Base-by-base conservation (phyloP, 2,329 filamentous ascomycete species). In the Trichoderma citrinoviride region DNA sequence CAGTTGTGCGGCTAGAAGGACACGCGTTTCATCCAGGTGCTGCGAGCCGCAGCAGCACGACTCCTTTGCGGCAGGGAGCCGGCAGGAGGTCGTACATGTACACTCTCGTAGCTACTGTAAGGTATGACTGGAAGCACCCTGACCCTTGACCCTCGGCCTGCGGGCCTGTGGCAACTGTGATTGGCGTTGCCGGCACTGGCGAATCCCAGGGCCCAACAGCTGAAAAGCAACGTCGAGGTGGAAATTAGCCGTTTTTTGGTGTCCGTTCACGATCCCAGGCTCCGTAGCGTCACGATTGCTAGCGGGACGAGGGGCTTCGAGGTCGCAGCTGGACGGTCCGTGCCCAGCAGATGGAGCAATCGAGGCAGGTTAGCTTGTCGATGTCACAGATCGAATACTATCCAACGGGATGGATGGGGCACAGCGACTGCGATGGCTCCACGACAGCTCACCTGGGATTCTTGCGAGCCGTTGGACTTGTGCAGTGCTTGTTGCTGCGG, bases 371-470 rank as follows among this genome's bases (percentile, higher is more conserved):
- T 62, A 62, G 60, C 37, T 46, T 33, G 33, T 3, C 19, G 49
- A 43, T 54, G 49, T 62, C 40, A 50, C 47, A 54, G 60, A 62
- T 54, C 60, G n/a, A n/a, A n/a, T 54, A 43, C 14, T 15, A 19
- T 43, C 7, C 53, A 46, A 54, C 60, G 58, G 4, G 47, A 33
- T 61, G 40, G 49, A 19, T 17, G 57, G 44, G 44, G 12, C 19
- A 25, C 52, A 21, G 33, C 5, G 33, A 21, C 52, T 41, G 25
- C 19, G 14, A 25, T 23, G 12, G 6, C 52, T 41, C 19, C 52
- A 54, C 52, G 52, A 37, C 12, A 44, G n/a, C n/a, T 27, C 12
- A 10, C 27, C 44, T 47, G n/a, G 21, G 21, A 60, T 25, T 25
- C 7, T 12, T 19, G 19, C 12, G 19, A 21, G 54, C 17, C 2